phyloP scores from a whole-genome alignment of 805 yeast species.

The Ogataea degrootiae region DNA sequence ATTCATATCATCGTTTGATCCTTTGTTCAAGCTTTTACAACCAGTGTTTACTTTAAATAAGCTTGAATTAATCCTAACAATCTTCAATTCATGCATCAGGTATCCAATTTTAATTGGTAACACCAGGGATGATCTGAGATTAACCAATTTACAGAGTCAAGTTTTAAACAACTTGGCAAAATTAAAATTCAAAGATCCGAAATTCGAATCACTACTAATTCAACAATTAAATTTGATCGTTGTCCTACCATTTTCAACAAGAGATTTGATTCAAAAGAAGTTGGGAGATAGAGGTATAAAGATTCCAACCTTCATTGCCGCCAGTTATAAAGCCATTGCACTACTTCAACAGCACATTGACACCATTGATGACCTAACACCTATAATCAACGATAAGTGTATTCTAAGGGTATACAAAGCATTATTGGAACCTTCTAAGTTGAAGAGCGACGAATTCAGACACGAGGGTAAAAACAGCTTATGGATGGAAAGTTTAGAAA shows the following conservation, averaged over 20 bases:
- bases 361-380: conserved; percentile 25
- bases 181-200: conserved; percentile 25
- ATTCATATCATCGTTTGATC: conserved; percentile 48
- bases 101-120: conserved; percentile 68
- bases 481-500: conserved; percentile 50
- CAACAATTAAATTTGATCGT: conserved; percentile 51
- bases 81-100: conserved; percentile 60
- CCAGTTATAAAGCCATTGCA: conserved; percentile 45
- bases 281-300: conserved; percentile 35
- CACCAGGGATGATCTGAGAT: conserved; percentile 47
- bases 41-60: conserved; percentile 30
- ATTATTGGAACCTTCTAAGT: conserved; percentile 47
- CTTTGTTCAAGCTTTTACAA: conserved; percentile 36
- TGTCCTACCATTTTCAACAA: conserved; percentile 57
- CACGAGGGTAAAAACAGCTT: conserved; percentile 30
- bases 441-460: conserved; percentile 35
- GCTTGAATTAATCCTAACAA: conserved; percentile 48
- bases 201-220: conserved; percentile 41
- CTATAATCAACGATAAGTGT: conserved; percentile 40
- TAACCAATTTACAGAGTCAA: conserved; percentile 59
- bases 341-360: conserved; percentile 37
- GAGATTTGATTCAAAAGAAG: conserved; percentile 53
- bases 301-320: conserved; percentile 61
- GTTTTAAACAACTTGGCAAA: conserved; percentile 46
- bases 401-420: conserved; percentile 43